phyloP scores from a whole-genome alignment of 345 rosid genomes.

The Erysimum cheiranthoides region DNA sequence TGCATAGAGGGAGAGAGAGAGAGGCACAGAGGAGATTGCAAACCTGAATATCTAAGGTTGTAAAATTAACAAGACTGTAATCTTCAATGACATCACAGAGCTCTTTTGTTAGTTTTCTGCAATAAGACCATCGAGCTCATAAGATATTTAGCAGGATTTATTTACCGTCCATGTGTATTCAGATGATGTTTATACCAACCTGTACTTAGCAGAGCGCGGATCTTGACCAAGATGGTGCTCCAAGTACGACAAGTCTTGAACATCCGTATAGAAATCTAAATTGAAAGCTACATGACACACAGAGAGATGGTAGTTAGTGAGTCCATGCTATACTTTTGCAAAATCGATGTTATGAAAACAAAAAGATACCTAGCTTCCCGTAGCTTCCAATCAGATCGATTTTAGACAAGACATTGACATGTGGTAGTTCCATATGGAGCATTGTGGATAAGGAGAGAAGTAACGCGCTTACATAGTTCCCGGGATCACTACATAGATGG shows the following conservation, averaged over 20 bases:
- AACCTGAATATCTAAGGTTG: constrained; percentile 93
- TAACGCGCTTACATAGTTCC: constrained; percentile 83
- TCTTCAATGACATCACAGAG: constrained; percentile 76
- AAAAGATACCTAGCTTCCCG: constrained; percentile 74
- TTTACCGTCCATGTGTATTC: neutral
- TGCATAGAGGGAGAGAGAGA: constrained; percentile 7
- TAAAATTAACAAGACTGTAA: constrained; percentile 67
- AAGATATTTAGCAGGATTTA: neutral
- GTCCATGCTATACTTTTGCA: neutral
- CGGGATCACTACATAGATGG: constrained; percentile 86
- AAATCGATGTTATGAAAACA: neutral
- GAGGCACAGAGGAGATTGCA: constrained; percentile 15
- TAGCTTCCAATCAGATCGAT: constrained; percentile 89
- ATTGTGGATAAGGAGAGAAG: constrained; percentile 85
- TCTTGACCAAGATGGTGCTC: constrained; percentile 71
- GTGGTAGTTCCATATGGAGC: constrained; percentile 96
- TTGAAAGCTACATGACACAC: constrained; percentile 66
- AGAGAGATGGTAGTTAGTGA: constrained; percentile 27
- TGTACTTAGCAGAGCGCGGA: constrained; percentile 87
- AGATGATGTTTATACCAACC: constrained; percentile 49
- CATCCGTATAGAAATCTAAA: constrained; percentile 87
- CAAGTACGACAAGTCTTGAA: constrained; percentile 83
- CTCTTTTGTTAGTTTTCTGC: constrained; percentile 86
- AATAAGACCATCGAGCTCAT: constrained; percentile 28
- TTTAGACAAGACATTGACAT: constrained; percentile 87